Conservation (phyloP, 768 basidiomycete species). For the Lactarius sp. region DNA sequence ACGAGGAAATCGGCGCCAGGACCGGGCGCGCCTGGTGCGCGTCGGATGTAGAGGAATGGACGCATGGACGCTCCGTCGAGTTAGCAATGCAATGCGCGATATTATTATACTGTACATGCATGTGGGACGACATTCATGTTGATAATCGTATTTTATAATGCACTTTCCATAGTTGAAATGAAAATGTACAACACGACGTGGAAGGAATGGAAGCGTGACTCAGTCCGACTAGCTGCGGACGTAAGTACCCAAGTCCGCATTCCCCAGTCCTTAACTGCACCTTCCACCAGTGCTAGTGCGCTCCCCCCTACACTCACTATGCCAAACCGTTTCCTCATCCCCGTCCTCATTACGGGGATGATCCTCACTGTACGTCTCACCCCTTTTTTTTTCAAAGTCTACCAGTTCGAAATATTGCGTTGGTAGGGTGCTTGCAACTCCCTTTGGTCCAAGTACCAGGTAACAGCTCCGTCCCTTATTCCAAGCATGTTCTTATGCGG, state of each 20-base stretch:
- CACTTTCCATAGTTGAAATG: slow-evolving; percentile 3
- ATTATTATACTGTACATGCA: slow-evolving; percentile 19
- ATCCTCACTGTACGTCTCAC: slow-evolving; percentile 66
- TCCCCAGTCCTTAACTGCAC: too few species aligned
- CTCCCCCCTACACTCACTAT: slow-evolving; percentile 35
- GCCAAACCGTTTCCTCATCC: slow-evolving; percentile 65
- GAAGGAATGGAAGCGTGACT: background rate
- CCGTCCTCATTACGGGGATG: slow-evolving; percentile 87
- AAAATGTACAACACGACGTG: background rate
- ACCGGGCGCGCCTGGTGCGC: slow-evolving; percentile 5
- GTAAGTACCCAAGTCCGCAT: background rate
- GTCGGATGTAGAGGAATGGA: background rate
- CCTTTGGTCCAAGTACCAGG: slow-evolving; percentile 83
- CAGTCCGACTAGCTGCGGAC: background rate
- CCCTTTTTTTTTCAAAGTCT: background rate
- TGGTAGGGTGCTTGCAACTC: slow-evolving; percentile 72
- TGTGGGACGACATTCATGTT: background rate
- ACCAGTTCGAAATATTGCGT: slow-evolving; percentile 12
- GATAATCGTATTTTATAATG: slow-evolving; percentile 3
- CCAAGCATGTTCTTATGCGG: slow-evolving; percentile 2
- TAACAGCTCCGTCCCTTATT: slow-evolving; percentile 28
- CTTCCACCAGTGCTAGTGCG: background rate
- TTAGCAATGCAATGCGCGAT: background rate
- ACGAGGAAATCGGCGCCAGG: slow-evolving; percentile 22
- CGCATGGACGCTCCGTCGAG: background rate